Evolutionary conservation across 768 basidiomycete species (phyloP), one percentile per base, ranked within the genome.

Genomic region (Tubosaeta sp.): DNA sequence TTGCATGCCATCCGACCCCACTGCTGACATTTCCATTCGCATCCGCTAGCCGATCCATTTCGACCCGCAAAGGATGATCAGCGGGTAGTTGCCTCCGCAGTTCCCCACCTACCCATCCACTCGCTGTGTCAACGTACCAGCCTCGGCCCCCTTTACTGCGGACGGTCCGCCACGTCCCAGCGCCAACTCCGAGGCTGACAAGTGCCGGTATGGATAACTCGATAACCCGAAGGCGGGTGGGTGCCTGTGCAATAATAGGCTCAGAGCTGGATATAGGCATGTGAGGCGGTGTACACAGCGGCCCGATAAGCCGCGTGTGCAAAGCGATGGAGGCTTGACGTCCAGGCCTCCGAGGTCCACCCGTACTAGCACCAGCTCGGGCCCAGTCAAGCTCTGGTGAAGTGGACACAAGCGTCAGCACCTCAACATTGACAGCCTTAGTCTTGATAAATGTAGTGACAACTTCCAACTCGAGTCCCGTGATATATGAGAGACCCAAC

Each of bases 61-160:
- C 88, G 26, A 69, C 65, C 46, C 94, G 74, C 68, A 87, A 80
- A 3, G 85, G 83, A 67, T 95, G 87, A 4, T 73, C 74, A 14
- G 65, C 63, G 6, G 74, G 68, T 9, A 93, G 69, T 59, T 85
- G 84, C 34, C 90, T 72, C 61, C 71, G 72, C 51, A 91, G 72
- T 43, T 73, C 74, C 50, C 79, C 78, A 42, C 73, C 73, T 45
- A 65, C 55, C 94, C 94, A 97, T 3, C 86, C 88, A 54, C 84
- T 85, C 22, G 89, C 88, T 0, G 86, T 81, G 67, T 97, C 89
- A 46, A 95, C 91, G 63, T 92, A 97, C 94, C 95, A 98, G 4
- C 92, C 94, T 22, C 95, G 73, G 1, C 92, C 87, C 8, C 95
- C 95, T 67, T 97, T 97, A 63, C 91, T 92, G 53, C 83, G 77